Evolutionary conservation across 108 stramenopile genomes (phyloP), one percentile per base, ranked within the genome.

Genomic region (Nitzschia sp.): DNA sequence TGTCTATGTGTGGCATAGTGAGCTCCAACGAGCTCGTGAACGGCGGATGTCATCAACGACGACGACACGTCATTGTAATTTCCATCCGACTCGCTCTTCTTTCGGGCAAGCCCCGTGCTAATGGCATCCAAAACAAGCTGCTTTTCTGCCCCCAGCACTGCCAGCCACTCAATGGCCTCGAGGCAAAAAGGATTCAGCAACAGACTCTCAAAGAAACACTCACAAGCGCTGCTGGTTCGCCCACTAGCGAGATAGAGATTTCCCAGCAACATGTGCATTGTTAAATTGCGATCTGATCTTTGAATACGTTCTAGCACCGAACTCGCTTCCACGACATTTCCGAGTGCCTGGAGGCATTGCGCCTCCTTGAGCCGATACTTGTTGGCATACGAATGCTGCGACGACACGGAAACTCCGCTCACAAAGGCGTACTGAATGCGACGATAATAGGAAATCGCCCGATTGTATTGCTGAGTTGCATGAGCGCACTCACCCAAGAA

Each of bases 301-400:
- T 87, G 85, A 17, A 81, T 82, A 24, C 71, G 59, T 66, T 90
- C 92, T 46, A 90, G 70, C n/a, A 93, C 83, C 3, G 85, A 70
- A 33, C 85, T 57, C 13, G 88, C 92, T 55, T 93, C 92, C 17
- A 84, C 82, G 15, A 87, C 73, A 26, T 73, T 83, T 27, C 89
- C 92, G 2, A 83, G 64, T 19, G 77, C 68, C 21, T 85, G 75
- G 26, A 94, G 55, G 38, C 85, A 85, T 31, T 86, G 86, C 27
- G 88, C 88, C 64, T 94, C 92, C 63, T 94, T 94, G 75, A 85
- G 75, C 19, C 90, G 80, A 58, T 78, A 83, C 56, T 71, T 70
- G 42, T 70, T 35, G 19, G 35, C 33, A 54, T 72, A 70, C 5
- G 27, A 83, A 19, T 19, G 8, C 21, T 51, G 49, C 21, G 49